Evolutionary conservation across 1,139 yeast species (phyloP), one percentile per base, ranked within the genome.

Genomic region (Kazachstania sp.): DNA sequence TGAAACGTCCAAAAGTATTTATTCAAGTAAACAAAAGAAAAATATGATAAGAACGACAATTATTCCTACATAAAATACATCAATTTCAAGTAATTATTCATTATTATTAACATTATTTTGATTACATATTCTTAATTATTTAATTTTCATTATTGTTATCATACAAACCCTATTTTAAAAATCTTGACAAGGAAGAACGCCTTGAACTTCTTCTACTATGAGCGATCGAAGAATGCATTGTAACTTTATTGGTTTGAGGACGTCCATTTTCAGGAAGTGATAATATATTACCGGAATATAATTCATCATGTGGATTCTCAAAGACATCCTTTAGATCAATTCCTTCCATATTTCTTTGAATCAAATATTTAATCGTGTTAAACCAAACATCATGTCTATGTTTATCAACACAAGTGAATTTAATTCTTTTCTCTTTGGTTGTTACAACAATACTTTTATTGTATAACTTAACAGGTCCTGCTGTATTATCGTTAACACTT

Each of bases 301-400:
- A 48, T 23, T 45, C 48, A 48, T 56, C 57, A 26, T 46, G 46
- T 11, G 58, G 52, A 41, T 58, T 56, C 23, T 49, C 56, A 13
- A 54, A 55, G 37, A 58, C 49, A 30, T 55, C 69, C 28, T 76
- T 80, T 48, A 79, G 67, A 4, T 71, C 67, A 48, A 83, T 68
- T 37, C 81, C 87, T 45, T 79, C 84, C 54, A 81, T 71, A 51
- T 78, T 81, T 58, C 90, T 74, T 61, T 80, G 81, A 40, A 87
- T 71, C 70, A 90, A 69, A 60, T 84, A 88, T 51, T 86, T 77
- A 55, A 92, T 71, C 0, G 96, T 86, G 59, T 86, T 84, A 65
- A 75, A 83, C 98, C 98, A 92, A 45, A 88, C 81, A 60, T 86
- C 87, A 64, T 92, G 97, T 44, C 96, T 79, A 57, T 82, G 83